phyloP scores from a whole-genome alignment of 257 asterid species.

The Fraxinus pennsylvanica region DNA sequence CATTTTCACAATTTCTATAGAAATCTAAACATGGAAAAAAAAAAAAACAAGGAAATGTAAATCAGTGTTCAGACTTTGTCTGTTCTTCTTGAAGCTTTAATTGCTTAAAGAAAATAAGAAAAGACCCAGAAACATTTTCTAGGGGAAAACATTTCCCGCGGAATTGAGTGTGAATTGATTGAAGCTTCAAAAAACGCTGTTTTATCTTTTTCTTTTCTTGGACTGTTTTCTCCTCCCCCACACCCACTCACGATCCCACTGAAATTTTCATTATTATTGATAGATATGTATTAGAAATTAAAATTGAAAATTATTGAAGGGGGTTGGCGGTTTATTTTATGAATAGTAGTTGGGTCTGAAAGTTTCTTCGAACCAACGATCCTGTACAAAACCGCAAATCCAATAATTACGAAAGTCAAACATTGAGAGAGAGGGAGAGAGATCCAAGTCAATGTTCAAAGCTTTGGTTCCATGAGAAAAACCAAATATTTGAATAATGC shows the following conservation, averaged over 20 bases:
- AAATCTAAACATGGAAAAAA: neutral
- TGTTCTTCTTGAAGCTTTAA: neutral
- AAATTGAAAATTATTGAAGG: neutral
- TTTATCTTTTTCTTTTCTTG: neutral
- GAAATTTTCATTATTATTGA: neutral
- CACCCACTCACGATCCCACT: neutral
- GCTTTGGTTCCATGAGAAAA: conserved; percentile 48
- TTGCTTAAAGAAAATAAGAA: neutral
- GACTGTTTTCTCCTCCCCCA: neutral
- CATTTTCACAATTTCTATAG: neutral
- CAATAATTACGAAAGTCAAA: conserved; percentile 34
- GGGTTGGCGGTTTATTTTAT: neutral
- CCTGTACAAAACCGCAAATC: conserved; percentile 5
- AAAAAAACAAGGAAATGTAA: neutral
- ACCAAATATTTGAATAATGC: conserved; percentile 45
- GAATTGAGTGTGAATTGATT: neutral
- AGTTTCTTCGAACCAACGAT: conserved; percentile 30
- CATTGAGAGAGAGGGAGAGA: neutral
- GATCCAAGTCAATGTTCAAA: conserved; percentile 84
- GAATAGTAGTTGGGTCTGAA: conserved; percentile 19
- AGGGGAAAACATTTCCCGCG: neutral
- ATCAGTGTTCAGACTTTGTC: neutral
- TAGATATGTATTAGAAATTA: neutral
- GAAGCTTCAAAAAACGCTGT: neutral
- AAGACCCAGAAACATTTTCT: neutral